Evolutionary conservation across 495 filamentous ascomycete species (phyloP).

Genomic region (Penicillium robsamsonii): DNA sequence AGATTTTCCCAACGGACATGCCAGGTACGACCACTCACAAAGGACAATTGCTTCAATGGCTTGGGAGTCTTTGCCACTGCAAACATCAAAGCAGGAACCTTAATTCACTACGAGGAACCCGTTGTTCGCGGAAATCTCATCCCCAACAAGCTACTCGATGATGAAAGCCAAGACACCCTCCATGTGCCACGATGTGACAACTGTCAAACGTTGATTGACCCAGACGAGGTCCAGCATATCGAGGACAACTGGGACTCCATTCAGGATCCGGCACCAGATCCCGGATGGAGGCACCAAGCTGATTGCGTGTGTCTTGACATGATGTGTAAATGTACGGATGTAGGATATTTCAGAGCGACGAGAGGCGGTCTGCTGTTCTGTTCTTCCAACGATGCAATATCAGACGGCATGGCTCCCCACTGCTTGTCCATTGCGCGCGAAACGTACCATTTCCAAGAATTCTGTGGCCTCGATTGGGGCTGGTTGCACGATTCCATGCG

Average conservation of each 20-base stretch:
- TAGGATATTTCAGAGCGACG: background rate
- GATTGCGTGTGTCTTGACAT: background rate
- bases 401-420: background rate
- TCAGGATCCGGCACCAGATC: background rate
- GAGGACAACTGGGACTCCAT: background rate
- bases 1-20: background rate
- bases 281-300: background rate
- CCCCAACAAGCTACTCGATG: conserved; percentile 3
- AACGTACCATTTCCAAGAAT: conserved; percentile 26
- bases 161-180: background rate
- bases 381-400: background rate
- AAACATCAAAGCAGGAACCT: conserved; percentile 16
- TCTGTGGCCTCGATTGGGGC: conserved; percentile 34
- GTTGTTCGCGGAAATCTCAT: conserved; percentile 30
- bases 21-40: background rate
- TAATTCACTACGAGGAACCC: conserved; percentile 31
- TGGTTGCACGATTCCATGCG: conserved; percentile 38
- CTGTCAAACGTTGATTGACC: conserved; percentile 10
- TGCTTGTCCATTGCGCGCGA: conserved; percentile 27
- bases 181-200: conserved; percentile 26
- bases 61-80: conserved; percentile 26
- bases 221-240: background rate
- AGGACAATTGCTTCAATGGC: conserved; percentile 4
- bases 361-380: background rate
- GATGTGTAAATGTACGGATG: background rate